Percentiles rank a stretch among this genome's conserved stretches.
phyloP scores from a whole-genome alignment of 805 yeast genomes.

The Candida orba region DNA sequence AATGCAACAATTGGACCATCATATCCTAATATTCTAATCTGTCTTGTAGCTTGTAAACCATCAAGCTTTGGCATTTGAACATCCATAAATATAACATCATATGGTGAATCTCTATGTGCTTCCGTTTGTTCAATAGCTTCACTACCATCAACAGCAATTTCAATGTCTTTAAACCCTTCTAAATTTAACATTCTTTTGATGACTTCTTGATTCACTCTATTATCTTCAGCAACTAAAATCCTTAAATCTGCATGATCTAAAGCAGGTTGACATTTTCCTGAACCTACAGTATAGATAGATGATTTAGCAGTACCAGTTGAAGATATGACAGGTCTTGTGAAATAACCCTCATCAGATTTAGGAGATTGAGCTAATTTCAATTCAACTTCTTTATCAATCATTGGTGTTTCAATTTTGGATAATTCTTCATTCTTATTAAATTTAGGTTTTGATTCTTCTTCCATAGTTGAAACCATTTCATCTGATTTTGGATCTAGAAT shows the following conservation, averaged over 20 bases:
- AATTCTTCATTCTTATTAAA: background rate
- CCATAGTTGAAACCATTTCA: background rate
- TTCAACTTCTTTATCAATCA: background rate
- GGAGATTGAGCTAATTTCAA: background rate
- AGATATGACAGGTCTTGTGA: constrained; percentile 28
- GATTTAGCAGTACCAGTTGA: constrained; percentile 35
- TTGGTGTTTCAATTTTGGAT: background rate
- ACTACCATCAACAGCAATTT: constrained; percentile 82
- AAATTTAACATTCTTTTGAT: constrained; percentile 79
- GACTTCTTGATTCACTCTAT: constrained; percentile 89
- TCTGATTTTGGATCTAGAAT: constrained; percentile 24
- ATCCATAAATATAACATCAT: constrained; percentile 87
- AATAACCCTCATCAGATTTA: constrained; percentile 3
- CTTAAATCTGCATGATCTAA: constrained; percentile 24
- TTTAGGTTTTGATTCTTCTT: background rate
- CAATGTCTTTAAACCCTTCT: constrained; percentile 69
- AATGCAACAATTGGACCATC: constrained; percentile 81
- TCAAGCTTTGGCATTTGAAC: constrained; percentile 95
- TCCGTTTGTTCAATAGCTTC: constrained; percentile 73
- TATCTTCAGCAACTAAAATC: constrained; percentile 90
- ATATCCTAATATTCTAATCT: constrained; percentile 60
- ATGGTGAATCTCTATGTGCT: constrained; percentile 24
- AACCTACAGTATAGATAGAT: constrained; percentile 9
- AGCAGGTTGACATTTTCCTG: constrained; percentile 11
- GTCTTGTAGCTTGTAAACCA: constrained; percentile 76